Conservation (phyloP, 441 rosid genomes). For the Syzygium syzygioides region DNA sequence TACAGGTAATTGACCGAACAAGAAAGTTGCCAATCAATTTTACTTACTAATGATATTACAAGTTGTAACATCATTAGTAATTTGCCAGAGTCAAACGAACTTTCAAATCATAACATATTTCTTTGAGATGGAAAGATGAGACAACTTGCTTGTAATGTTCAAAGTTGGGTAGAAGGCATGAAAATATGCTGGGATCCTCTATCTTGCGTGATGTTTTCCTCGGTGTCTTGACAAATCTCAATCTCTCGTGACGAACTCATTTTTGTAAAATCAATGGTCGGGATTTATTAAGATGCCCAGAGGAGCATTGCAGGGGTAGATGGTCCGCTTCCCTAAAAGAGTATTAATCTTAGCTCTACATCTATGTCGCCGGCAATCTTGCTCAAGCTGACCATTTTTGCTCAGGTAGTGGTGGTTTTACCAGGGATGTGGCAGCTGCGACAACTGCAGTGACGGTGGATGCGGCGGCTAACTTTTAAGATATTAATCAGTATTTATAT, state of each 20-base stretch:
- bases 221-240: neutral
- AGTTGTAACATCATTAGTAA: no score
- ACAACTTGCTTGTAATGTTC: neutral
- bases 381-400: neutral
- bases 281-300: neutral
- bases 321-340: neutral
- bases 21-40: no score
- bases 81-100: no score
- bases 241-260: neutral
- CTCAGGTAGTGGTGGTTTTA: neutral
- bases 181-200: neutral
- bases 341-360: neutral
- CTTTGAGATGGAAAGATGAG: neutral
- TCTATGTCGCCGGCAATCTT: neutral
- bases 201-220: neutral
- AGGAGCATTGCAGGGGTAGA: neutral
- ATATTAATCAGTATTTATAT: no score
- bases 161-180: neutral
- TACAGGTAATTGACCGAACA: no score
- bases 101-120: no score
- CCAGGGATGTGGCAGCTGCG: no score
- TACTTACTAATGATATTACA: no score
- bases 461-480: no score
- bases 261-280: neutral
- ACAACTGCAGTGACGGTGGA: neutral